phyloP scores from a whole-genome alignment of 2,329 filamentous ascomycete genomes.

The Chaetomiaceae sp. region DNA sequence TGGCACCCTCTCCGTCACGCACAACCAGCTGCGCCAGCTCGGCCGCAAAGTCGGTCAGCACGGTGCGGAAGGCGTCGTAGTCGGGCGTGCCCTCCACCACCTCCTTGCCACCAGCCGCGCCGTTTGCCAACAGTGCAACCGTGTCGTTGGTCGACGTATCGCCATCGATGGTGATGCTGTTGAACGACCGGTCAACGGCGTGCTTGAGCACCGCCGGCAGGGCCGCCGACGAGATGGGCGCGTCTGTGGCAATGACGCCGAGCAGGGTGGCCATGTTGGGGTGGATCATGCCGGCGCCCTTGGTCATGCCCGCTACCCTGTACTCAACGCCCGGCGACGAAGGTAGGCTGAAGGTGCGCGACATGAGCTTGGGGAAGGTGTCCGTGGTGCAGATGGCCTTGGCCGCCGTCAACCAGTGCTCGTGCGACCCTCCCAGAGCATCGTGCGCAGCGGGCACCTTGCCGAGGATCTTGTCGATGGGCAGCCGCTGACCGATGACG shows the following conservation, averaged over 20 bases:
- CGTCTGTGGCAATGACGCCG: constrained; percentile 88
- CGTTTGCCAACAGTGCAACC: constrained; percentile 89
- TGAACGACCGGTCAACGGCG: constrained; percentile 82
- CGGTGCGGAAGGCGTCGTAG: constrained; percentile 64
- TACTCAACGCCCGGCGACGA: constrained; percentile 73
- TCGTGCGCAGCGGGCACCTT: constrained; percentile 74
- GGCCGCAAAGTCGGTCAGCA: constrained; percentile 73
- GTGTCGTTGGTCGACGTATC: constrained; percentile 98
- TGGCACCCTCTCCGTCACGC: constrained; percentile 93
- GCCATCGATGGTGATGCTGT: constrained; percentile 93
- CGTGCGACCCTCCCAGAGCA: constrained; percentile 68
- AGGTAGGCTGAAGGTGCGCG: constrained; percentile 76
- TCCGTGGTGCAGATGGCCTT: constrained; percentile 96
- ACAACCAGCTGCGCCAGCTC: constrained; percentile 90
- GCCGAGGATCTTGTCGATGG: constrained; percentile 82
- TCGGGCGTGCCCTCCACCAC: constrained; percentile 54
- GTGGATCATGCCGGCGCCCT: constrained; percentile 98
- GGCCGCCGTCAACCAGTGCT: constrained; percentile 81
- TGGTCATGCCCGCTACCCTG: constrained; percentile 88
- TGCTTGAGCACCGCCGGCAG: constrained; percentile 67
- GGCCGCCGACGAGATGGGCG: constrained; percentile 64
- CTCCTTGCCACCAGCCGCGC: constrained; percentile 71
- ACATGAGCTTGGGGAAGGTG: constrained; percentile 94
- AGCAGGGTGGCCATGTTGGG: constrained; percentile 98
- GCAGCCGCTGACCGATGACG: constrained; percentile 90